Conservation (phyloP, 1,139 yeast genomes). For the Hansenula lynferdii region DNA sequence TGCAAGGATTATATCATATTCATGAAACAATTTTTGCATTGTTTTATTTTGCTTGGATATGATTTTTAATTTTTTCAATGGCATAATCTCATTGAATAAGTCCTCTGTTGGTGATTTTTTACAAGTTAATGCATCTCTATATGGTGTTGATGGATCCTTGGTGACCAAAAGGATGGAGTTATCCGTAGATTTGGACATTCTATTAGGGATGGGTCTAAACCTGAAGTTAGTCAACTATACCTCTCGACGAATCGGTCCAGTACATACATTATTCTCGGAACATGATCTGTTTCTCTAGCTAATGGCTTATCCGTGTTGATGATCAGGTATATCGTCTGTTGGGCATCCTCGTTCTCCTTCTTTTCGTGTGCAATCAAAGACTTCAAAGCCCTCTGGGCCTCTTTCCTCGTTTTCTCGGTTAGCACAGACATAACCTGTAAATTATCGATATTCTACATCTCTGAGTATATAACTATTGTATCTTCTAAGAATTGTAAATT, state of each 20-base stretch:
- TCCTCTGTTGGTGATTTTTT: slow-evolving; percentile 55
- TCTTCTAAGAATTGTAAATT: no score
- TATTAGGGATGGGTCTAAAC: slow-evolving; percentile 44
- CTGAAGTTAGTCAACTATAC: slow-evolving; percentile 28
- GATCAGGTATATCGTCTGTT: slow-evolving; percentile 38
- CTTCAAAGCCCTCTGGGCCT: slow-evolving; percentile 30
- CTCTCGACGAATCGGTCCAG: slow-evolving; percentile 32
- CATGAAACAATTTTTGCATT: slow-evolving; percentile 44
- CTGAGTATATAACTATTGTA: no score
- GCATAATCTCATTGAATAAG: slow-evolving; percentile 49
- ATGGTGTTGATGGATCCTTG: slow-evolving; percentile 60
- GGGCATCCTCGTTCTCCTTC: slow-evolving; percentile 3
- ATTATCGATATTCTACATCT: no score
- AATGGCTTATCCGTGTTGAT: slow-evolving; percentile 50
- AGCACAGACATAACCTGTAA: not conserved
- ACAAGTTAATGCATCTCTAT: slow-evolving; percentile 40
- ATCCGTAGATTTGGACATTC: slow-evolving; percentile 41
- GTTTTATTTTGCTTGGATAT: slow-evolving; percentile 40
- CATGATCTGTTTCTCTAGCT: slow-evolving; percentile 45
- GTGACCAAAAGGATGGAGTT: slow-evolving; percentile 55
- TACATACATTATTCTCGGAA: slow-evolving; percentile 51
- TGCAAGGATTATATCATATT: slow-evolving; percentile 60
- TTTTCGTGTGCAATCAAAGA: slow-evolving; percentile 25
- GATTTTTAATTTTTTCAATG: slow-evolving; percentile 50
- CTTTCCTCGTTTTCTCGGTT: not conserved